Percentiles rank a stretch among this genome's conserved stretches.
Evolutionary conservation across 2,329 filamentous ascomycete species (phyloP).

Genomic region (Tolypocladium cylindrosporum): DNA sequence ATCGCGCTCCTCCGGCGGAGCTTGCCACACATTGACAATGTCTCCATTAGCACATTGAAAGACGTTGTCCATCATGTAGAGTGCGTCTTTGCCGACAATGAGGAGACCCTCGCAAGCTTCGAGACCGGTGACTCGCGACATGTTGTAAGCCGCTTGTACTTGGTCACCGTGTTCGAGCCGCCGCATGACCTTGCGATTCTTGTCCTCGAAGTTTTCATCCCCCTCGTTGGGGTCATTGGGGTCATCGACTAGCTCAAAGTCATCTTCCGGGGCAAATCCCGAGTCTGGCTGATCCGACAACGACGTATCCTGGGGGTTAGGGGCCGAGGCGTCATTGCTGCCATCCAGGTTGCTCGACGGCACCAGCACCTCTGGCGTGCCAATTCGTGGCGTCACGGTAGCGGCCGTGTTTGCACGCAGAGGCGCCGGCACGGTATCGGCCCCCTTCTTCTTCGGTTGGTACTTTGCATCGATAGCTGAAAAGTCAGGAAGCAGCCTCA

Average conservation of each 20-base stretch:
- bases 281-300: conserved; percentile 11
- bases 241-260: conserved; percentile 92
- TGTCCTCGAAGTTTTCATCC: conserved; percentile 80
- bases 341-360: conserved; percentile 12
- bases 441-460: conserved; percentile 69
- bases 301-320: conserved; percentile 14
- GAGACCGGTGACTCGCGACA: conserved; percentile 86
- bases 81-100: conserved; percentile 80
- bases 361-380: conserved; percentile 4
- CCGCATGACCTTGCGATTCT: conserved; percentile 95
- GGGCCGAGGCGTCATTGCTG: conserved; percentile 7
- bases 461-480: conserved; percentile 61
- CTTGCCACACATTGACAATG: conserved; percentile 94
- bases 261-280: conserved; percentile 57
- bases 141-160: conserved; percentile 89
- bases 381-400: conserved; percentile 10
- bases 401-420: conserved; percentile 22
- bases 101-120: conserved; percentile 91
- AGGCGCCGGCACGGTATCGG: conserved; percentile 26
- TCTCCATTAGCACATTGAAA: conserved; percentile 93
- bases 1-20: conserved; percentile 83
- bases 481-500: conserved; percentile 74
- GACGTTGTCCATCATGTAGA: conserved; percentile 94
- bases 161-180: conserved; percentile 83
- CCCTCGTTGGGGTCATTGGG: conserved; percentile 72